Base-by-base conservation (phyloP, 441 rosid species). In the Gossypium schwendimanii region DNA sequence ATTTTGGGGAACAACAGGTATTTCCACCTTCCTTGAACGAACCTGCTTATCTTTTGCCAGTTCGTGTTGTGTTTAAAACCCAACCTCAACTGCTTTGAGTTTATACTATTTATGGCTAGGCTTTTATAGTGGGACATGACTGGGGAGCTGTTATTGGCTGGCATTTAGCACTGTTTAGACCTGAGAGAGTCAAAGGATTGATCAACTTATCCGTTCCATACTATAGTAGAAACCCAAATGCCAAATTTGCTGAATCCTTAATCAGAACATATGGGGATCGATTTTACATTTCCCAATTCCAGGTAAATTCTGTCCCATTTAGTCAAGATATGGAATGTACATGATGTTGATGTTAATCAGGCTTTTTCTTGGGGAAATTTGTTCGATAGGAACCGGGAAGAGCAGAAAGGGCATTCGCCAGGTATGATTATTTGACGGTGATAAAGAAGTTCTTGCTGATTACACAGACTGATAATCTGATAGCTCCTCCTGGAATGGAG, bases 41-140 rank as follows among this genome's bases (percentile, higher is more conserved):
- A 28, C 33, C 33, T 28, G 33, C 33, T 58, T 18, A 6, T 15
- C 12, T 36, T 41, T 70, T 7, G 17, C 50, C 7, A 3, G 17
- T 62, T 3, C 15, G 36, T 60, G 4, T 71, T 47, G 58, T 47
- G 24, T 14, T 21, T 6, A 8, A 44, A 63, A 28, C 9, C 10
- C 10, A 3, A 61, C 28, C 20, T 11, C 1, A 14, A 67, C 26
- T 8, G 45, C 3, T 67, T 67, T 28, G 33, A 28, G 6, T 28
- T 67, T 3, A 28, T 28, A 1, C 18, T n/a, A n/a, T 50, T 5
- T 4, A 50, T 49, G 79, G 36, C 20, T 26, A 89, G 93, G 92
- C 91, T 61, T 87, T 85, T 82, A 86, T 89, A 21, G 89, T 77
- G 54, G 97, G 92, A 21, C 91, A 86, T 80, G 97, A 91, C 64